Base-by-base conservation (phyloP, 495 filamentous ascomycete species). In the Sordaria brevicollis region DNA sequence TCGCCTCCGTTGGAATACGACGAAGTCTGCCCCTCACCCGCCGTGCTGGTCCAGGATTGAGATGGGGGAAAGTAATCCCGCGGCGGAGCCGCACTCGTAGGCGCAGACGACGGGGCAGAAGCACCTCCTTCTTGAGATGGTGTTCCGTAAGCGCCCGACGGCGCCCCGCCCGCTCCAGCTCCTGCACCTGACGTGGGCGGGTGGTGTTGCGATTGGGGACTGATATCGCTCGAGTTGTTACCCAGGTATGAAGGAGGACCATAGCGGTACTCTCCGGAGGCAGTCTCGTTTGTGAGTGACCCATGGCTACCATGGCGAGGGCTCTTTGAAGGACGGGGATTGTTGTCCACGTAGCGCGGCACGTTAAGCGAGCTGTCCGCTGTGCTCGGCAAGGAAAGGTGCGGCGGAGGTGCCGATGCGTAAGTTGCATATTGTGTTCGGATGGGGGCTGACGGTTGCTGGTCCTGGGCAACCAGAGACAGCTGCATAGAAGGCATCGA, bases 311-410 rank as follows among this genome's bases (percentile, higher is more conserved):
- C 78, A 71, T 86, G 84, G 19, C 85, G 79, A 9, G 85, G 84
- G 67, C 81, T 84, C 73, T 87, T 87, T 57, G 83, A 75, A 19
- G 85, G 85, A 15, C 85, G 81, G 15, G 85, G 84, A 71, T 87
- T 86, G 68, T 76, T 81, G 73, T 86, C 84, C 35, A 86, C 79
- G 73, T 84, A 85, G 67, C 82, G 78, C 29, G 80, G 79, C 36
- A 83, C 76, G 72, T 79, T 81, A 69, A 84, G 76, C 39, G 77
- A 76, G 73, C 76, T 76, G 73, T 81, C 76, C 5, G 78, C 73
- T 13, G 82, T 79, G 6, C 81, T 79, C 17, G 82, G 74, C 29
- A 82, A 76, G n/a, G 81, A 79, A 34, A 83, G 76, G 41, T 84
- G 83, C 19, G 80, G 77, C 21, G 82, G 78, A 17, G 49, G 49